Evolutionary conservation across 2,329 filamentous ascomycete genomes (phyloP), one percentile per base, ranked within the genome.

Genomic region (Acephala macrosclerotiorum): DNA sequence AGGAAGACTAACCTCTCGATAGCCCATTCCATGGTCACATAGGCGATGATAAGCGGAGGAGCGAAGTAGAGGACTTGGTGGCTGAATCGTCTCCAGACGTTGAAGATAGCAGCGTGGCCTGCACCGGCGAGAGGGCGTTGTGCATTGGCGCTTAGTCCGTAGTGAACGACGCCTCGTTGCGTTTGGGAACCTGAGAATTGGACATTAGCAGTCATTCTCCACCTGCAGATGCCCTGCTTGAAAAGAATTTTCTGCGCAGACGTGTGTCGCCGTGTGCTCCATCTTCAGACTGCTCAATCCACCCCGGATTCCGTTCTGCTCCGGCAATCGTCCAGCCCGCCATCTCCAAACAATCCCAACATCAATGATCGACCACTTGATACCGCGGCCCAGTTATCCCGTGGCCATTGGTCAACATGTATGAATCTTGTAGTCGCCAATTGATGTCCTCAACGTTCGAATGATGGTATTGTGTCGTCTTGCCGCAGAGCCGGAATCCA

Each of bases 1-100:
- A 45, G n/a, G 36, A 38, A n/a, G n/a, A 82, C 89, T 75, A 87
- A 98, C 96, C 89, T 89, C 83, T 97, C 90, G 76, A 88, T 90
- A 72, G 96, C 95, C 96, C 96, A 99, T 78, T 91, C 82, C 90
- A 98, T 92, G 72, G 88, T 78, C 78, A 89, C 88, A 84, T 98
- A 99, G 72, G 87, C 94, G 73, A 85, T 80, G 70, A 96, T 75
- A 74, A 97, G 82, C 45, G 94, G 91, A 66, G 96, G 92, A 29
- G 90, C 86, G 81, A 94, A 89, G 87, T 94, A 99, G 74, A 98
- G 89, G 73, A 97, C 89, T 85, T 98, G 96, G 74, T 86, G 81
- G 79, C 89, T 90, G 82, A 91, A 92, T 76, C 96, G 89, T 80
- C 96, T 90, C 87, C 91, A 96, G 75, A 89, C 90, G 88, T 99